phyloP scores from a whole-genome alignment of 2,329 filamentous ascomycete species.

The Cryphonectria carpinicola region DNA sequence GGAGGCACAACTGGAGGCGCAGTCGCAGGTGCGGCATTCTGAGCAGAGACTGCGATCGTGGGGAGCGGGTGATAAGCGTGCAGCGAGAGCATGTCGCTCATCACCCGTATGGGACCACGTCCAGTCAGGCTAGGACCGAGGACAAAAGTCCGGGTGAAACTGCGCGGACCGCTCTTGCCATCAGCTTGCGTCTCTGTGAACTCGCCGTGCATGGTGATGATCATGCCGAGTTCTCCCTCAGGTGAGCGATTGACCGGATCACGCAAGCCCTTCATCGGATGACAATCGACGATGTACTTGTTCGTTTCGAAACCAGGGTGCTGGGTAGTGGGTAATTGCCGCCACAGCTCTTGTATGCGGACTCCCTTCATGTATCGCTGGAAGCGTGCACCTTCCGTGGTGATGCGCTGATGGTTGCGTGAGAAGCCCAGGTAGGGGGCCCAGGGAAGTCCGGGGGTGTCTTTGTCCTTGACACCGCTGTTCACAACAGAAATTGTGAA shows the following conservation, averaged over 20 bases:
- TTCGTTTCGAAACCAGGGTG: conserved; percentile 74
- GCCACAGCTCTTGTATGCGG: conserved; percentile 71
- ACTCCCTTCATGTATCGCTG: conserved; percentile 69
- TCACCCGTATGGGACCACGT: conserved; percentile 69
- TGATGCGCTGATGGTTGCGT: conserved; percentile 76
- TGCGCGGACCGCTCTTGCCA: conserved; percentile 66
- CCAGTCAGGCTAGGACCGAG: conserved; percentile 74
- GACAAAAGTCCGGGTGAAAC: conserved; percentile 81
- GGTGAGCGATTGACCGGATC: conserved; percentile 68
- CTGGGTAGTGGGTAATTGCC: conserved; percentile 69
- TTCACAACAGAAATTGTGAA: conserved; percentile 79
- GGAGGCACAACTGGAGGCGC: conserved; percentile 33
- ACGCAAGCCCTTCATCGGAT: conserved; percentile 70
- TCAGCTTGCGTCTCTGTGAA: conserved; percentile 73
- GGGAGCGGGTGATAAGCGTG: conserved; percentile 64
- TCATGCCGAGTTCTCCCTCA: conserved; percentile 74
- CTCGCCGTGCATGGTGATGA: conserved; percentile 80
- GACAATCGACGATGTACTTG: conserved; percentile 84
- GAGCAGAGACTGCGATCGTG: conserved; percentile 41
- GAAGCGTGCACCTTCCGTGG: conserved; percentile 57
- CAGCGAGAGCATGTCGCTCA: conserved; percentile 78
- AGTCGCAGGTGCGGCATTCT: conserved; percentile 31
- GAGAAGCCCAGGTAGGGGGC: conserved; percentile 76
- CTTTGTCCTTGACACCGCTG: conserved; percentile 49
- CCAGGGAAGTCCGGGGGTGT: conserved; percentile 62